Evolutionary conservation across 768 basidiomycete genomes (phyloP).

Genomic region (Boletus coccyginus): DNA sequence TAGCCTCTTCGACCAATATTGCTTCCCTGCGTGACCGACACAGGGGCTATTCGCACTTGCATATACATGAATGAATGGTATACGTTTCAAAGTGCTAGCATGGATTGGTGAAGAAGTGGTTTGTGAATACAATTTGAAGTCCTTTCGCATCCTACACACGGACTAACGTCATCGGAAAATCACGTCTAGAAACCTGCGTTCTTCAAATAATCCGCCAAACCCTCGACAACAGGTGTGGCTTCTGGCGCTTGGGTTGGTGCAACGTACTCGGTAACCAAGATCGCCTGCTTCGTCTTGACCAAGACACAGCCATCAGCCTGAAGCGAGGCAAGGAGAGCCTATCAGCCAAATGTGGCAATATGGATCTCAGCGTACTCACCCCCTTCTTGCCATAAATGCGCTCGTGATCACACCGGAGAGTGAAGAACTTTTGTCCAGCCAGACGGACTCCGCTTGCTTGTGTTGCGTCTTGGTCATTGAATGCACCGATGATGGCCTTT

Average conservation of each 20-base stretch:
- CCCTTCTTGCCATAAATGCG: slow-evolving; percentile 75
- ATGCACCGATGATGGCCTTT: slow-evolving; percentile 36
- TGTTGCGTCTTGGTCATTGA: slow-evolving; percentile 37
- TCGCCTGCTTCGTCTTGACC: slow-evolving; percentile 82
- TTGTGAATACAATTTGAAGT: slow-evolving; percentile 10
- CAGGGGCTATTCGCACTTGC: neutral
- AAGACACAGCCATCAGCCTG: slow-evolving; percentile 73
- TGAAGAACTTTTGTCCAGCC: slow-evolving; percentile 73
- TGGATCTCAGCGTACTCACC: slow-evolving; percentile 42
- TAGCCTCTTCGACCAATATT: too few relatives aligned
- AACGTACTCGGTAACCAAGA: slow-evolving; percentile 75
- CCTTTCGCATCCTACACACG: slow-evolving; percentile 7
- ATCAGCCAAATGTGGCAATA: neutral
- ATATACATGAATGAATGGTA: too few relatives aligned
- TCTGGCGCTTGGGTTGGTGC: slow-evolving; percentile 66
- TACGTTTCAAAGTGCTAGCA: neutral
- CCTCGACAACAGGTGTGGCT: slow-evolving; percentile 60
- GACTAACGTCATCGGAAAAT: neutral
- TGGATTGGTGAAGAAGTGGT: neutral
- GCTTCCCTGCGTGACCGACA: neutral
- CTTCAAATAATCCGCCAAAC: slow-evolving; percentile 78
- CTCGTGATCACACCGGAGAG: slow-evolving; percentile 44
- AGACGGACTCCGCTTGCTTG: slow-evolving; percentile 63
- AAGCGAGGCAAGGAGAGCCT: too few relatives aligned
- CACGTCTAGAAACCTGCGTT: slow-evolving; percentile 46